Percentiles rank a stretch among this genome's conserved stretches.
Conservation (phyloP, 2,329 filamentous ascomycete genomes). For the Pleochaeta shiraiana region DNA sequence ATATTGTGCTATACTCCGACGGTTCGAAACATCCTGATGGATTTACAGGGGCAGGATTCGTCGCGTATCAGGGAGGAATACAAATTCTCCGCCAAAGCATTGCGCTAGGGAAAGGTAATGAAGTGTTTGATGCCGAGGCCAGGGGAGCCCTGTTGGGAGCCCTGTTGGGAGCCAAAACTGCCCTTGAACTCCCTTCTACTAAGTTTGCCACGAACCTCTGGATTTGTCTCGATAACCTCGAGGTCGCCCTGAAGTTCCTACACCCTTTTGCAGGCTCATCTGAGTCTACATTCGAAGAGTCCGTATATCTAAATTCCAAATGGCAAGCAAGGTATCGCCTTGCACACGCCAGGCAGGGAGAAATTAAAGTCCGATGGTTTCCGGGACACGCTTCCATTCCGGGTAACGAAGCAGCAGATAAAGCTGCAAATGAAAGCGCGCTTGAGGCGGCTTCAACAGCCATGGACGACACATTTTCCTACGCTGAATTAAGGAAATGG, state of each 20-base stretch:
- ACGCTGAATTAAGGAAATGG: background rate
- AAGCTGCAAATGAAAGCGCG: background rate
- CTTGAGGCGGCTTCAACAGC: background rate
- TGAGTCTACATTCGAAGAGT: background rate
- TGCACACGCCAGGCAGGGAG: background rate
- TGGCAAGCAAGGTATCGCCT: background rate
- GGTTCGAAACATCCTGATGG: background rate
- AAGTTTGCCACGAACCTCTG: background rate
- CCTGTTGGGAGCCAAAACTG: background rate
- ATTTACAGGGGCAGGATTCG: background rate
- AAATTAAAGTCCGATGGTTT: background rate
- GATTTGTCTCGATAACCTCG: background rate
- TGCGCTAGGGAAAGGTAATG: background rate
- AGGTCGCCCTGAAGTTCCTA: background rate
- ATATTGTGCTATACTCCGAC: background rate
- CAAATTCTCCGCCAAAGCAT: background rate
- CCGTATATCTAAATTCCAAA: background rate
- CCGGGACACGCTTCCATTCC: background rate
- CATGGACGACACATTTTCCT: background rate
- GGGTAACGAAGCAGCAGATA: background rate
- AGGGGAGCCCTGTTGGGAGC: background rate
- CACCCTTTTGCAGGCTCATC: background rate
- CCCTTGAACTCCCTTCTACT: background rate
- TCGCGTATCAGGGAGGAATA: background rate
- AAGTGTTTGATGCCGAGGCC: background rate